These are phyloP conservation scores for Colletotrichum chrysophilum DNA, from an alignment of 2,329 filamentous ascomycete genomes.

Conservation along the genomic window DNA sequence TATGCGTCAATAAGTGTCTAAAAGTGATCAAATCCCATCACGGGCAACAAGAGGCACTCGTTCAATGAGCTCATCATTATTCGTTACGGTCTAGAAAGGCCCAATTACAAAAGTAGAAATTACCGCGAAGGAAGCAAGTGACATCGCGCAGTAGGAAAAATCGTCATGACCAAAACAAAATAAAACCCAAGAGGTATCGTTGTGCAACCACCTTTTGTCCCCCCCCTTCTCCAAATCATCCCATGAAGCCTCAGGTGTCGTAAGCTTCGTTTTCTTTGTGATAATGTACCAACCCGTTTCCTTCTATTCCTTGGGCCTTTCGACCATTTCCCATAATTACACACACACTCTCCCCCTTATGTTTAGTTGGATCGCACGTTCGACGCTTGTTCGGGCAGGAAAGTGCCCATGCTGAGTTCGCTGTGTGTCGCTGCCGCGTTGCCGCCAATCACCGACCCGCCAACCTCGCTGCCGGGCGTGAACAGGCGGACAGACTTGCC, in stretches of 20 bases:
- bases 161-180: background rate
- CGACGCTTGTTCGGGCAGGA: constrained; percentile 28
- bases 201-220: background rate
- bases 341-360: background rate
- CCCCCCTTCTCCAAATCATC: background rate
- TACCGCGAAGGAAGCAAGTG: background rate
- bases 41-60: background rate
- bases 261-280: constrained; percentile 10
- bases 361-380: constrained; percentile 7
- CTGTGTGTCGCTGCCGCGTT: constrained; percentile 35
- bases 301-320: background rate
- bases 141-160: background rate
- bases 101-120: background rate
- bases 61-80: background rate
- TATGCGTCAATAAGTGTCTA: background rate
- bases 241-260: background rate
- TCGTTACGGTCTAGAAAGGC: background rate
- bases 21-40: background rate
- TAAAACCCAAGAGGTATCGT: constrained; percentile 13
- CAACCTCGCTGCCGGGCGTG: constrained; percentile 58
- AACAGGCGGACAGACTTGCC: constrained; percentile 39
- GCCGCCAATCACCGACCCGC: constrained; percentile 46
- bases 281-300: background rate
- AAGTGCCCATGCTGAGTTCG: constrained; percentile 38
- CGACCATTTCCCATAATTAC: background rate